These are phyloP conservation scores for Lagerstroemia speciosa DNA, from an alignment of 345 rosid species.

Conservation along the genomic window DNA sequence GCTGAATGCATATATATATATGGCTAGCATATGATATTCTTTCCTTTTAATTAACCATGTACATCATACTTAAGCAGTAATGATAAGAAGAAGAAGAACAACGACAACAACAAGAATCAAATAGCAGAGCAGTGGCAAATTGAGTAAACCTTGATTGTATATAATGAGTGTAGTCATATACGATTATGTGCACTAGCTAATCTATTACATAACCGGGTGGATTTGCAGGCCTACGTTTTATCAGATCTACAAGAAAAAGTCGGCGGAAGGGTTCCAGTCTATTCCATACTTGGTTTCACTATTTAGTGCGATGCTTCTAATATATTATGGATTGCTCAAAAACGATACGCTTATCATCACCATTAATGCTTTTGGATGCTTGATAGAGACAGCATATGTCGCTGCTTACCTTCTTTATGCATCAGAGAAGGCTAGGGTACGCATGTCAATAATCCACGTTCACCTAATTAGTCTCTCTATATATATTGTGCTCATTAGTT, in stretches of 20 bases:
- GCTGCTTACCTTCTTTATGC: conserved; percentile 47
- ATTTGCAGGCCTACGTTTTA: conserved; percentile 48
- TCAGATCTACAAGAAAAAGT: conserved; percentile 52
- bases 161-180: background rate
- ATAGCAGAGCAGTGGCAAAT: too few relatives aligned
- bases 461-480: too few relatives aligned
- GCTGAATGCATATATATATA: too few relatives aligned
- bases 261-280: conserved; percentile 65
- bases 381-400: conserved; percentile 43
- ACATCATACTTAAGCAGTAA: too few relatives aligned
- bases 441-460: background rate
- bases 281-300: conserved; percentile 59
- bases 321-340: conserved; percentile 54
- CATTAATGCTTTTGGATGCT: conserved; percentile 41
- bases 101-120: too few relatives aligned
- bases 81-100: too few relatives aligned
- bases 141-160: too few relatives aligned
- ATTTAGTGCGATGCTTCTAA: conserved; percentile 71
- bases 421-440: conserved; percentile 50
- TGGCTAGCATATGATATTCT: too few relatives aligned
- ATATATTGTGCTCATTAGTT: too few relatives aligned
- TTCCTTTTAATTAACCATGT: too few relatives aligned
- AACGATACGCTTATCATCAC: conserved; percentile 42
- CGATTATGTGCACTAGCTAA: background rate
- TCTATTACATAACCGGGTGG: background rate